Percentiles rank a stretch among this genome's conserved stretches.
These are phyloP conservation scores for Ganoderma sinense DNA, from an alignment of 1,284 basidiomycete species.

Conservation along the genomic window DNA sequence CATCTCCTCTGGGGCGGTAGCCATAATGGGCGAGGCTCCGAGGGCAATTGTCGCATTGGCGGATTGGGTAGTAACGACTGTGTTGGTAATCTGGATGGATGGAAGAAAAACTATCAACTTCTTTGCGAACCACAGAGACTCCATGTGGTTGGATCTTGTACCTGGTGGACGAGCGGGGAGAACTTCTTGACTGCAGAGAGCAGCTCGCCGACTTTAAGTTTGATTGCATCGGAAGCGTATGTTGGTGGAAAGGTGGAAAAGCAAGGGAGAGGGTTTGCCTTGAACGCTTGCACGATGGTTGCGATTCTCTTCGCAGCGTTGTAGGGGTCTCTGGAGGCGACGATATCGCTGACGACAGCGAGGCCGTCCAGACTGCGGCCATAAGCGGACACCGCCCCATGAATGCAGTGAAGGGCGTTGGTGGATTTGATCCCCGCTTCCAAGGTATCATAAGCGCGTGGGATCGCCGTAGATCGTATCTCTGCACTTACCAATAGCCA, in stretches of 20 bases:
- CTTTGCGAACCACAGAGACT: background rate
- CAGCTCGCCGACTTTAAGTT: constrained; percentile 49
- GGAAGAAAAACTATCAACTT: background rate
- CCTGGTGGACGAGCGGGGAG: constrained; percentile 85
- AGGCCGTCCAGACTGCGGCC: constrained; percentile 78
- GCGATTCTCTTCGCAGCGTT: constrained; percentile 60
- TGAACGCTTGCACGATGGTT: constrained; percentile 53
- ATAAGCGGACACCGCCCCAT: constrained; percentile 70
- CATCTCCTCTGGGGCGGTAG: constrained; percentile 85
- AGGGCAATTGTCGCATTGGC: constrained; percentile 93
- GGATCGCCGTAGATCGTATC: too few species aligned
- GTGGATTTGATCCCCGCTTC: constrained; percentile 84
- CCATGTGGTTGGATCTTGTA: constrained; percentile 39
- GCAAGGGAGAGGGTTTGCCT: constrained; percentile 26
- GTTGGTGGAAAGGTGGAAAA: constrained; percentile 30
- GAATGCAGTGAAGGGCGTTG: constrained; percentile 77
- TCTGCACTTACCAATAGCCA: constrained; percentile 77
- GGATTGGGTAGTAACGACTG: constrained; percentile 89
- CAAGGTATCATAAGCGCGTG: background rate
- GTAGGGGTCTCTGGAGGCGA: constrained; percentile 71
- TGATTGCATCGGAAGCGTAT: constrained; percentile 43
- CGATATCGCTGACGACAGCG: constrained; percentile 92
- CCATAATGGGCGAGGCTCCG: constrained; percentile 95
- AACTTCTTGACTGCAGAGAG: constrained; percentile 58
- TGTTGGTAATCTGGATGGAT: constrained; percentile 82